Evolutionary conservation across 2,329 filamentous ascomycete species (phyloP).

Genomic region (Thelonectria olida): DNA sequence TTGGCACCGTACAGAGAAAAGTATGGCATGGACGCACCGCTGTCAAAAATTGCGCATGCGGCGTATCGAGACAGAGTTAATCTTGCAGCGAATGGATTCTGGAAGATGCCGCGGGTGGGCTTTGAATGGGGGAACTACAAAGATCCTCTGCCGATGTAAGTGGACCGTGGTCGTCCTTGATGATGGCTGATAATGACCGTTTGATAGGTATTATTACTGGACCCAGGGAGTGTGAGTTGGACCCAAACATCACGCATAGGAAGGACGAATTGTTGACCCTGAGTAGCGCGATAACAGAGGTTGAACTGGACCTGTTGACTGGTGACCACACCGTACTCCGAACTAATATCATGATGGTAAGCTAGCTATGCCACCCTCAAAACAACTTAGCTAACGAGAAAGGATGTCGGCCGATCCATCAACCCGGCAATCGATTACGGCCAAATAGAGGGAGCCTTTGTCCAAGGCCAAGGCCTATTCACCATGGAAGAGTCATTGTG

Average conservation of each 20-base stretch:
- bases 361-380: neutral
- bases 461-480: conserved; percentile 71
- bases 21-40: conserved; percentile 74
- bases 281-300: conserved; percentile 71
- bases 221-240: conserved; percentile 1
- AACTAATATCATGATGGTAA: conserved; percentile 83
- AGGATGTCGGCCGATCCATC: conserved; percentile 68
- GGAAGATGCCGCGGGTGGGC: conserved; percentile 91
- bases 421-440: conserved; percentile 69
- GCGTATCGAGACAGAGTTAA: conserved; percentile 75
- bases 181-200: neutral
- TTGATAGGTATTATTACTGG: neutral
- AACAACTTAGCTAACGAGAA: neutral
- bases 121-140: conserved; percentile 87
- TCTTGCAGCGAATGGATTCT: conserved; percentile 88
- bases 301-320: conserved; percentile 87
- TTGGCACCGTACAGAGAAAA: conserved; percentile 82
- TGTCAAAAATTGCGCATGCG: conserved; percentile 76
- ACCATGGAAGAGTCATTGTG: conserved; percentile 68
- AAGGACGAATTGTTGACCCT: conserved; percentile 55
- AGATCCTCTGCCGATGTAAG: conserved; percentile 80
- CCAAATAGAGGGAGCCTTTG: conserved; percentile 72
- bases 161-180: no score
- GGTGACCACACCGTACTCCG: conserved; percentile 86
- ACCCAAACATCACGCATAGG: no score